These are phyloP conservation scores for Solanum chaucha DNA, from an alignment of 257 asterid genomes.

Conservation along the genomic window DNA sequence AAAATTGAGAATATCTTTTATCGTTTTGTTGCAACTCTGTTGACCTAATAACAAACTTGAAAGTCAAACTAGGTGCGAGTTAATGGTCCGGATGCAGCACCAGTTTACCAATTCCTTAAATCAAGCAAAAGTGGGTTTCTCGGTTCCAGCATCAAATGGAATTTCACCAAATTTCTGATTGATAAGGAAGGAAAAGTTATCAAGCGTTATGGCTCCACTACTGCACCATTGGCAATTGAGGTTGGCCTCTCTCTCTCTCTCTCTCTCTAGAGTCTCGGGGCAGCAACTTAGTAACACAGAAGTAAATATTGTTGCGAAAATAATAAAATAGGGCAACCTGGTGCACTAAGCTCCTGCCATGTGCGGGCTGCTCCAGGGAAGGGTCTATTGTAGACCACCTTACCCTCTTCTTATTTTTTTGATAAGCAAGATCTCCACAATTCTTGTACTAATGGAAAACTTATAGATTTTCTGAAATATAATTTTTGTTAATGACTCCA, in stretches of 20 bases:
- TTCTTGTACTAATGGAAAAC: not conserved
- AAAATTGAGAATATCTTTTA: not conserved
- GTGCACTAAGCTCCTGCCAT: not conserved
- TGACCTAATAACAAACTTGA: not conserved
- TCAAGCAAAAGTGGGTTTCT: constrained; percentile 47
- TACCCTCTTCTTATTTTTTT: not conserved
- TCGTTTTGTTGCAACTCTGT: not conserved
- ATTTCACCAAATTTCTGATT: constrained; percentile 84
- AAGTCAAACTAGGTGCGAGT: constrained; percentile 44
- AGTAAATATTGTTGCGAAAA: not conserved
- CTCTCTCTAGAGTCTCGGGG: not conserved
- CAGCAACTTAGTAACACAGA: not conserved
- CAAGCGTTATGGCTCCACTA: constrained; percentile 49
- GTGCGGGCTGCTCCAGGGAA: not conserved
- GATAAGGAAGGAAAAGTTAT: constrained; percentile 74
- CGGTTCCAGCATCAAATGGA: constrained; percentile 85
- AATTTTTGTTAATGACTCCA: not conserved
- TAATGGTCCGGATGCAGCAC: constrained; percentile 61
- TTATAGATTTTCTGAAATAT: not conserved
- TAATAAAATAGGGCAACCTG: not conserved
- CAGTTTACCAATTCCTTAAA: constrained; percentile 69
- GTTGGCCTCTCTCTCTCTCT: constrained; percentile 20
- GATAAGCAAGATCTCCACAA: not conserved
- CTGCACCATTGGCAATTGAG: constrained; percentile 67
- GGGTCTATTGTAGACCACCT: not conserved